Evolutionary conservation across 345 rosid genomes (phyloP), one percentile per base, ranked within the genome.

Genomic region (Hirschfeldia incana): DNA sequence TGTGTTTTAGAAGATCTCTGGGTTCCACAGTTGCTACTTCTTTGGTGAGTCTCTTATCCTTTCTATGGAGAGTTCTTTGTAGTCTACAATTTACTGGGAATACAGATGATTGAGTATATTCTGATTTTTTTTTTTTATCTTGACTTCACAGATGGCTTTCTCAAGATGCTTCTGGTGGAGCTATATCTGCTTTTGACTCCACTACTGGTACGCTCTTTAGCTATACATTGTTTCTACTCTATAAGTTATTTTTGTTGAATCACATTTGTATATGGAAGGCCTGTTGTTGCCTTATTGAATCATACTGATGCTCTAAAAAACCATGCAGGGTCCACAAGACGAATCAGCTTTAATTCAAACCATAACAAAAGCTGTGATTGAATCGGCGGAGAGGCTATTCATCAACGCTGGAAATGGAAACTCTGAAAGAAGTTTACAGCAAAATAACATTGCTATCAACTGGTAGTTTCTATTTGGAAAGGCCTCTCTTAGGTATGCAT

Each of bases 391-490:
- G 39, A 83, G 83, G 76, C 74, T 87, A 30, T 88, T 86, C 83
- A 76, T 86, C 42, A 76, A 70, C 44, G 75, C 84, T 82, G 84
- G 69, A 76, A 80, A 53, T 58, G 89, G 82, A 55, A 70, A 78
- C 60, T 75, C 75, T 46, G 79, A 74, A 62, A 76, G 36, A 75
- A 70, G 37, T 53, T 74, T 78, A 74, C 73, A 63, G 78, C 70
- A 84, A 78, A 91, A 85, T 81, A 81, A 76, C 85, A 84, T 80
- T 72, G 89, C 92, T 73, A 63, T 89, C 59, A 72, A 74, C 75
- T 86, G 93, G 87, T 67, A 88, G 79, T 83, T 93, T 80, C 85
- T 86, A 74, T 82, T 86, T 72, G 82, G 83, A 78, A 85, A 75
- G 71, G 74, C 65, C 69, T 85, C 79, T 73, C 61, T 62, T 39